A percentile compares a stretch with the other conserved stretches of the same genome.
phyloP scores from a whole-genome alignment of 2,329 filamentous ascomycete genomes.

The Metarhizium anisopliae region DNA sequence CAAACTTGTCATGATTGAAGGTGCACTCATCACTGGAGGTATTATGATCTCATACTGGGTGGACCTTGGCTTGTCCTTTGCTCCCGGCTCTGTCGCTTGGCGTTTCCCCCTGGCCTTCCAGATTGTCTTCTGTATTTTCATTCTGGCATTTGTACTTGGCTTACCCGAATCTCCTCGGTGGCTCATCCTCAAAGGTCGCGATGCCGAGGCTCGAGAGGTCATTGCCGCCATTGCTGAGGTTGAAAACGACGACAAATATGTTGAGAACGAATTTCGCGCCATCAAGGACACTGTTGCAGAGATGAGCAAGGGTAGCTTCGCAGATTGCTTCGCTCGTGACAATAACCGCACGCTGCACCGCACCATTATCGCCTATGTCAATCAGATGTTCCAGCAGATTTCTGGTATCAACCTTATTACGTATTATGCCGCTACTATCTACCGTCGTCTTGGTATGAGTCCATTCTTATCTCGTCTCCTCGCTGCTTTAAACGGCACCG shows the following conservation, averaged over 20 bases:
- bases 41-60: slow-evolving; percentile 53
- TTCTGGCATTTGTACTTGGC: slow-evolving; percentile 41
- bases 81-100: slow-evolving; percentile 34
- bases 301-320: slow-evolving; percentile 50
- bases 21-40: slow-evolving; percentile 46
- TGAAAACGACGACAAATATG: slow-evolving; percentile 45
- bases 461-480: slow-evolving; percentile 49
- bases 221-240: slow-evolving; percentile 45
- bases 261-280: slow-evolving; percentile 48
- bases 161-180: slow-evolving; percentile 46
- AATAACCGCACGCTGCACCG: slow-evolving; percentile 49
- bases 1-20: slow-evolving; percentile 53
- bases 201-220: slow-evolving; percentile 37
- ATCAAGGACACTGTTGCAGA: slow-evolving; percentile 64
- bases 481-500: slow-evolving; percentile 32
- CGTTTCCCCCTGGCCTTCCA: slow-evolving; percentile 50
- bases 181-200: slow-evolving; percentile 35
- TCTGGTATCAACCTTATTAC: slow-evolving; percentile 55
- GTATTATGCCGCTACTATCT: slow-evolving; percentile 54
- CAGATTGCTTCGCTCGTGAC: slow-evolving; percentile 47
- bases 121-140: slow-evolving; percentile 49
- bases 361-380: slow-evolving; percentile 49
- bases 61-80: slow-evolving; percentile 47
- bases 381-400: slow-evolving; percentile 59
- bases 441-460: slow-evolving; percentile 42